These are phyloP conservation scores for Colletotrichum kahawae DNA, from an alignment of 2,329 filamentous ascomycete species.

Conservation along the genomic window DNA sequence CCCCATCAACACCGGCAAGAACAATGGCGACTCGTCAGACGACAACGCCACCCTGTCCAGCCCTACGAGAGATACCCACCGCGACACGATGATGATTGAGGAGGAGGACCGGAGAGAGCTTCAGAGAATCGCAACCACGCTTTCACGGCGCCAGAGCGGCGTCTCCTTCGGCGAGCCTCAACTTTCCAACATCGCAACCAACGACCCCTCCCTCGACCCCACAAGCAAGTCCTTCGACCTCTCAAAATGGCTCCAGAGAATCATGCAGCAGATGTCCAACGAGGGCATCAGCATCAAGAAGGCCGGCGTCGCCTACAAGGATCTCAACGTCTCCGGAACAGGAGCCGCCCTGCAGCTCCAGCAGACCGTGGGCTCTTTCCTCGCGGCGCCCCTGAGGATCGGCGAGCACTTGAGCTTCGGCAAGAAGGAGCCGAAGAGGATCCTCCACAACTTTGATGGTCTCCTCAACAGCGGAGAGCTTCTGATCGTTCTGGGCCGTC, in stretches of 20 bases:
- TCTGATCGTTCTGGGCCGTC: slow-evolving; percentile 71
- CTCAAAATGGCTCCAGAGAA: slow-evolving; percentile 43
- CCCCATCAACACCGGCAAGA: slow-evolving; percentile 6
- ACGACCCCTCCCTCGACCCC: slow-evolving; percentile 42
- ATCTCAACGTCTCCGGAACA: slow-evolving; percentile 70
- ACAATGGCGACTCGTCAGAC: slow-evolving; percentile 3
- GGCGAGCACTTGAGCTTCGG: slow-evolving; percentile 58
- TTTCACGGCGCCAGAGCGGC: slow-evolving; percentile 39
- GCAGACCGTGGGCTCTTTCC: slow-evolving; percentile 65
- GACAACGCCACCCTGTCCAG: background rate
- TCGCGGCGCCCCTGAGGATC: slow-evolving; percentile 62
- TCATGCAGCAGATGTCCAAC: slow-evolving; percentile 50
- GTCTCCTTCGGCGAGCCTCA: slow-evolving; percentile 23
- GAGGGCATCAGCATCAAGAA: slow-evolving; percentile 59
- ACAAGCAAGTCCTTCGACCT: slow-evolving; percentile 43
- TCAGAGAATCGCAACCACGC: slow-evolving; percentile 42
- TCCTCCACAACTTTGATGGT: slow-evolving; percentile 69
- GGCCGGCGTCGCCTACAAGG: slow-evolving; percentile 67
- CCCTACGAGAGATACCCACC: slow-evolving; percentile 4
- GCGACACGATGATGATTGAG: slow-evolving; percentile 28
- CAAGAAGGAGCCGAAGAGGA: slow-evolving; percentile 57
- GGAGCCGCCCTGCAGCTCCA: slow-evolving; percentile 73
- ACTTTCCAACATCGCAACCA: background rate
- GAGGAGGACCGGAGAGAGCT: slow-evolving; percentile 40
- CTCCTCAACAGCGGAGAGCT: slow-evolving; percentile 69